A percentile compares a stretch with the other conserved stretches of the same genome.
phyloP scores from a whole-genome alignment of 345 rosid genomes.

The Brassica juncea region DNA sequence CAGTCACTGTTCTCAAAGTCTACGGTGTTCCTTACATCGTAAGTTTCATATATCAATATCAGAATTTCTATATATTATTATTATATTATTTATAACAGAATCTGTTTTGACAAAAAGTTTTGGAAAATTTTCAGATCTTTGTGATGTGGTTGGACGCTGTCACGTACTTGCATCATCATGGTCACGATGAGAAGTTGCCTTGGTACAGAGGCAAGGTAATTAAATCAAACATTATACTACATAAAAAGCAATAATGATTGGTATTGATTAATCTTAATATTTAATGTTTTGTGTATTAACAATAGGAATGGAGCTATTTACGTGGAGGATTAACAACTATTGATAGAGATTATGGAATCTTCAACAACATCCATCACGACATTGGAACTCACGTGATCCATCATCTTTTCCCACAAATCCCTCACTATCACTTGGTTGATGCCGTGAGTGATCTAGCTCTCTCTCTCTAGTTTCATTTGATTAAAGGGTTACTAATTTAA shows the following conservation, averaged over 20 bases:
- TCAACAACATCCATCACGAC: conserved; percentile 84
- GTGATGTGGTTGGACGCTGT: conserved; percentile 86
- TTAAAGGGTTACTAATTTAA: neutral
- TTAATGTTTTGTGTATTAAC: neutral
- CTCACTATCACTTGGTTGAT: conserved; percentile 78
- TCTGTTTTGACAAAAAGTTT: neutral
- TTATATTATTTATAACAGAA: neutral
- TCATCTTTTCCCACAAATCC: conserved; percentile 96
- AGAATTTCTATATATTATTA: neutral
- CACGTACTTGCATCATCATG: conserved; percentile 91
- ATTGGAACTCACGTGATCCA: conserved; percentile 94
- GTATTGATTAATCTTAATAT: neutral
- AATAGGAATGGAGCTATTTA: conserved; percentile 82
- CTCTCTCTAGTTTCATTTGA: neutral
- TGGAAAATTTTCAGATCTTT: conserved; percentile 50
- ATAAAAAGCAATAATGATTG: neutral
- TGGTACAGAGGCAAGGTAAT: conserved; percentile 97
- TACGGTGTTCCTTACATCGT: conserved; percentile 81
- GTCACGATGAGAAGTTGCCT: conserved; percentile 75
- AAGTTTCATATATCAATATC: neutral
- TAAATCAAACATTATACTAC: neutral
- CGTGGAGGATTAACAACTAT: conserved; percentile 90
- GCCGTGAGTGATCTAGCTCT: conserved; percentile 48
- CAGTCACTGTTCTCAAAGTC: conserved; percentile 51
- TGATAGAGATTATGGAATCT: conserved; percentile 78